Evolutionary conservation across 805 yeast species (phyloP).

Genomic region (Candida ortonii): DNA sequence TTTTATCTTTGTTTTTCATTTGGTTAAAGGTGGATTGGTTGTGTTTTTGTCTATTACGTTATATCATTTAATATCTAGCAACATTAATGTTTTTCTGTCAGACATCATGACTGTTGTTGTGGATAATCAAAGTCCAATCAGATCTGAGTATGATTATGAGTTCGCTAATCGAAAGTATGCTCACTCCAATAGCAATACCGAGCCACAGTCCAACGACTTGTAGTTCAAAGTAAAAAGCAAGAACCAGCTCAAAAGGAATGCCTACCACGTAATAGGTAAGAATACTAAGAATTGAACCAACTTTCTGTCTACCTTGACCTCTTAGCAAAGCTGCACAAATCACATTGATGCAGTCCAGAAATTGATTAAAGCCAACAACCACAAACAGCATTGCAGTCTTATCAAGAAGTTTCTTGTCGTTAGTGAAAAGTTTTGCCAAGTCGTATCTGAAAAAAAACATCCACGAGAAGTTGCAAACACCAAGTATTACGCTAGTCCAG

Average conservation of each 20-base stretch:
- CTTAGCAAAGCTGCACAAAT: constrained; percentile 46
- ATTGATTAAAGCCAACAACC: constrained; percentile 50
- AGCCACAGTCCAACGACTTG: constrained; percentile 49
- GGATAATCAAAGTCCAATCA: constrained; percentile 53
- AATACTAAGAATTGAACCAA: constrained; percentile 48
- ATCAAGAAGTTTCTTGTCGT: constrained; percentile 36
- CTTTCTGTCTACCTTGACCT: constrained; percentile 54
- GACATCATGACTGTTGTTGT: constrained; percentile 26
- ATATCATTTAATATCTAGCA: background rate
- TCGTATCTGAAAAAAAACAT: constrained; percentile 36
- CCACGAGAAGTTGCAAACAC: constrained; percentile 38
- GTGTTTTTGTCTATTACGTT: background rate
- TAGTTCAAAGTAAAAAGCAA: constrained; percentile 40
- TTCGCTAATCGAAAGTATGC: constrained; percentile 39
- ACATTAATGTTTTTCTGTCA: constrained; percentile 1
- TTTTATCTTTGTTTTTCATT: background rate
- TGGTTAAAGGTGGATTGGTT: too few species aligned
- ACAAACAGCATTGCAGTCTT: constrained; percentile 40
- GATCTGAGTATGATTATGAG: constrained; percentile 40
- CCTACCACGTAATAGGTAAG: constrained; percentile 48
- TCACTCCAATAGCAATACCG: constrained; percentile 43
- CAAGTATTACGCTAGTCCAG: constrained; percentile 29
- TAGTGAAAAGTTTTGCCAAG: constrained; percentile 42
- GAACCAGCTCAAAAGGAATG: constrained; percentile 44
- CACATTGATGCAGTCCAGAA: constrained; percentile 46